Evolutionary conservation across 495 filamentous ascomycete genomes (phyloP).

Genomic region (Aspergillus incahuasiensis): DNA sequence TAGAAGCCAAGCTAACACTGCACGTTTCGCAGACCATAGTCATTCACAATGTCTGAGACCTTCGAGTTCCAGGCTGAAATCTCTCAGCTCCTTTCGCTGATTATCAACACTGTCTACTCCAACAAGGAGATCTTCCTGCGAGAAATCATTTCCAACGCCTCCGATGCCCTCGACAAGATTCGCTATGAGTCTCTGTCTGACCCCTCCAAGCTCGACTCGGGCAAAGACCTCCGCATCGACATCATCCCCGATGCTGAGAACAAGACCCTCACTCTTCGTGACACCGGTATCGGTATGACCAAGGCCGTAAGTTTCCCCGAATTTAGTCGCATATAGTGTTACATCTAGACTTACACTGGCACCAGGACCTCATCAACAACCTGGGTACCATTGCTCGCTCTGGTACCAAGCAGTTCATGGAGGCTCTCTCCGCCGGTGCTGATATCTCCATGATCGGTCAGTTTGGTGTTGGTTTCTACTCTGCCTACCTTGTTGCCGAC

Average conservation of each 20-base stretch:
- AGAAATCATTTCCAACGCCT: slow-evolving; percentile 96
- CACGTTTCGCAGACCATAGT: slow-evolving; percentile 12
- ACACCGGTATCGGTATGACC: slow-evolving; percentile 99
- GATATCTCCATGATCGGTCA: slow-evolving; percentile 99
- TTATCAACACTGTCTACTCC: slow-evolving; percentile 99
- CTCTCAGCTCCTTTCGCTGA: slow-evolving; percentile 97
- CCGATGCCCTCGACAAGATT: slow-evolving; percentile 99
- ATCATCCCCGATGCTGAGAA: slow-evolving; percentile 94
- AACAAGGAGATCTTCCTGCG: slow-evolving; percentile 99
- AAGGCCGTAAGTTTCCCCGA: slow-evolving; percentile 74
- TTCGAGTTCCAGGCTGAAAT: slow-evolving; percentile 99
- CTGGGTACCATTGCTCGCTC: slow-evolving; percentile 98
- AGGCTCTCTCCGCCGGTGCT: slow-evolving; percentile 94
- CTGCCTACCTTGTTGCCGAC: slow-evolving; percentile 98
- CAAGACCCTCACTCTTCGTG: slow-evolving; percentile 94
- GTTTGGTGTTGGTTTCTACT: slow-evolving; percentile 99
- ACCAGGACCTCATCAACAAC: slow-evolving; percentile 96
- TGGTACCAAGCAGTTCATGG: slow-evolving; percentile 99
- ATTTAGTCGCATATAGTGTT: not conserved
- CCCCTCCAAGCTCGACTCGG: slow-evolving; percentile 89
- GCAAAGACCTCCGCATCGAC: slow-evolving; percentile 97
- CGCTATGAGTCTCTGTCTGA: slow-evolving; percentile 97
- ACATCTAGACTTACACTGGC: not conserved
- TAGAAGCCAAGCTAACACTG: slow-evolving; percentile 1
- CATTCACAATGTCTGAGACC: slow-evolving; percentile 75